Evolutionary conservation across 345 rosid species (phyloP), one percentile per base, ranked within the genome.

Genomic region (Erodium maritimum): DNA sequence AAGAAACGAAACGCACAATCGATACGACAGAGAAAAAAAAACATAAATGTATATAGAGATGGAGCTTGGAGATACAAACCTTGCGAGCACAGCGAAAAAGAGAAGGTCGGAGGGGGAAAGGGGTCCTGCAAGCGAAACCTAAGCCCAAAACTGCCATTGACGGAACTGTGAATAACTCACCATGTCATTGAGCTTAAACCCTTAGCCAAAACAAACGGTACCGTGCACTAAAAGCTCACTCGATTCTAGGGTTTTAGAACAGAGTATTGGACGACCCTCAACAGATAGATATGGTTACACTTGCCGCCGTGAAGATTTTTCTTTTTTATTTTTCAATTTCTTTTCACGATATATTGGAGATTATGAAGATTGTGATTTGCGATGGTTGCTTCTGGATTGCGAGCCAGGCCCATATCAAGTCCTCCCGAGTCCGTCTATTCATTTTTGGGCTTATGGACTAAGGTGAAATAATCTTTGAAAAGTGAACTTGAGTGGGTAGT

Each of bases 131-230:
- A 61, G 73, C 74, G 53, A 71, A 79, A 58, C 73, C 68, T 25
- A 78, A 56, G 25, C 85, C 78, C 1, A 83, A 71, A 77, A 42
- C 48, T 61, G 79, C 77, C 91, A 85, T 85, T 42, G 63, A 21
- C 57, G 23, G 42, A 55, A 62, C 25, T 21, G 53, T 33, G 57
- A 37, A 21, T 42, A 42, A 42, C 48, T 72, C 69, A 71, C 63
- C 79, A 78, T 80, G 62, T 54, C 68, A 74, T 51, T 11, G 67
- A 58, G 55, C 68, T 77, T 55, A 77, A 77, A 52, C 76, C 79
- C 72, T 59, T 21, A 14, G 52, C 48, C 16, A 11, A 42, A 42
- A 42, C 48, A 10, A 42, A 42, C 3, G n/a, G n/a, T n/a, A n/a
- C n/a, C n/a, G n/a, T n/a, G n/a, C n/a, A n/a, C n/a, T n/a, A 42